These are phyloP conservation scores for Gossypioides kirkii DNA, from an alignment of 345 rosid species.

Conservation along the genomic window DNA sequence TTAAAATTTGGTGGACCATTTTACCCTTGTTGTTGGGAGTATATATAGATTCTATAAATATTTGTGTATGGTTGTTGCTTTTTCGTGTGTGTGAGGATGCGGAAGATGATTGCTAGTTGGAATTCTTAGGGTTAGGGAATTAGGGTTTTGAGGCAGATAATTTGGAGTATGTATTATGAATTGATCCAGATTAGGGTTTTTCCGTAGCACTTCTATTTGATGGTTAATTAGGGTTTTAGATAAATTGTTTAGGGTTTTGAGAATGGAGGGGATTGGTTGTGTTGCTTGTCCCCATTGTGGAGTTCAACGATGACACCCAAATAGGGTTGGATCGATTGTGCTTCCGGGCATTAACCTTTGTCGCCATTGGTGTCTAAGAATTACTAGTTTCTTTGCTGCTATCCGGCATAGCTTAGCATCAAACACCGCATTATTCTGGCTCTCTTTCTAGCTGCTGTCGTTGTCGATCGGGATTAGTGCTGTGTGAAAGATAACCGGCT, in stretches of 20 bases:
- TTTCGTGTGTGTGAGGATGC: slow-evolving; percentile 32
- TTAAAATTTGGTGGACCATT: slow-evolving; percentile 22
- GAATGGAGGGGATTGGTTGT: slow-evolving; percentile 6
- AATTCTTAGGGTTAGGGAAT: slow-evolving; percentile 27
- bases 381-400: slow-evolving; percentile 4
- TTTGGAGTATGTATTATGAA: slow-evolving; percentile 8
- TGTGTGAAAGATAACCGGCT: slow-evolving; percentile 20
- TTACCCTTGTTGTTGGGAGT: slow-evolving; percentile 6
- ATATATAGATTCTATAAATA: slow-evolving; percentile 19
- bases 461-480: slow-evolving; percentile 21
- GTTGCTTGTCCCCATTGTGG: background rate
- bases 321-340: background rate
- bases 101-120: slow-evolving; percentile 34
- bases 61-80: slow-evolving; percentile 21
- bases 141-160: slow-evolving; percentile 25
- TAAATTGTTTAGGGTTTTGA: slow-evolving; percentile 26
- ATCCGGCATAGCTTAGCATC: background rate
- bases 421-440: background rate
- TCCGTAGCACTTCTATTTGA: slow-evolving; percentile 24
- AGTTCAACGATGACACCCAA: background rate
- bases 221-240: slow-evolving; percentile 31
- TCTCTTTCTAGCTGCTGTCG: slow-evolving; percentile 6
- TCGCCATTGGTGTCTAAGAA: background rate
- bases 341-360: background rate
- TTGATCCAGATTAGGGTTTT: slow-evolving; percentile 29